Evolutionary conservation across 257 asterid species (phyloP), one percentile per base, ranked within the genome.

Genomic region (Mitragyna speciosa): DNA sequence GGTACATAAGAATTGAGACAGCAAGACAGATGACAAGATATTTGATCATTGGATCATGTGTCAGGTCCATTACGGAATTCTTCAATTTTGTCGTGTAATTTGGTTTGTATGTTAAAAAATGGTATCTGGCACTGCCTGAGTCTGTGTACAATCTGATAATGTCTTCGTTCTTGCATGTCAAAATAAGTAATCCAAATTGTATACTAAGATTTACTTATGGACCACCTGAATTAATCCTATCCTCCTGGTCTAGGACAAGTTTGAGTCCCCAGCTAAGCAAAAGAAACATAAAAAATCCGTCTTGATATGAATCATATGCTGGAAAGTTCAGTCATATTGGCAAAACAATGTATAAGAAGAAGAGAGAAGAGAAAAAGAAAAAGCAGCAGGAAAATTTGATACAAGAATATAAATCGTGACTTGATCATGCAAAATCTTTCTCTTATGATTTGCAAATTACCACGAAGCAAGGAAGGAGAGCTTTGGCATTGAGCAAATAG

Each of bases 391-490:
- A 24, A 30, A 56, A 12, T 36, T 59, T 56, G 11, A 75, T 67
- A 26, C 72, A 28, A 26, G 12, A 19, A 17, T 70, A 20, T 22
- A 69, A 39, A 41, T 4, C 22, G 11, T 22, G 8, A 24, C 49
- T 28, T 20, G 6, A 6, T 19, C 10, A 5, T 33, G 69, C 52
- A 28, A 36, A 36, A 39, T 49, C 41, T 47, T 20, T 26, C 22
- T 11, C 39, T 70, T 67, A 92, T 65, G 88, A 63, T 76, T 83
- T 92, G 86, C 91, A 95, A 22, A 93, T 88, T 30, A 94, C 93
- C 78, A 95, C 97, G 85, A 95, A 93, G 83, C 99, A 95, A 67
- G 99, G 98, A 77, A 95, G 97, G 8, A 95, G 90, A 84, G 99
- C 98, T 86, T 84, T 93, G 58, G 91, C 80, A 80, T 88, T 90